Evolutionary conservation across 2,329 filamentous ascomycete genomes (phyloP).

Genomic region (Diaporthe nobilis): DNA sequence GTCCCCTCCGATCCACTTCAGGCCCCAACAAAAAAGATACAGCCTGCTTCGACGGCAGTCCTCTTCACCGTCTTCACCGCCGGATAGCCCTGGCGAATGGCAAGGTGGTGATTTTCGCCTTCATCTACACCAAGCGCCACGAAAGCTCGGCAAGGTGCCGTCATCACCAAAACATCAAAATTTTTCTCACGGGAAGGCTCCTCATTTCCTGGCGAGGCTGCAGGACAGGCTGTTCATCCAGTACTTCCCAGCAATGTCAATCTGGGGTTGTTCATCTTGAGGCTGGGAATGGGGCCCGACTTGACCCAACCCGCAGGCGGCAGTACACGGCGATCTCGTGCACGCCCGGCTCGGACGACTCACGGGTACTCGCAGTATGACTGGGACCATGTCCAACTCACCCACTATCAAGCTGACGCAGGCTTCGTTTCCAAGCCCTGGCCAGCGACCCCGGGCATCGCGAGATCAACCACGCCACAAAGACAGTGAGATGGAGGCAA

Average conservation of each 20-base stretch:
- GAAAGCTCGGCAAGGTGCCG: constrained; percentile 18
- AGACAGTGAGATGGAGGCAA: constrained; percentile 11
- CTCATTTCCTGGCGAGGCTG: constrained; percentile 1
- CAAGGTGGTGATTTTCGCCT: constrained; percentile 16
- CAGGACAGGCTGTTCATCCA: neutral
- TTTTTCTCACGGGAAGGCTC: neutral
- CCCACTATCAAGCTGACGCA: constrained; percentile 18
- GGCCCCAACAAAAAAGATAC: constrained; percentile 29
- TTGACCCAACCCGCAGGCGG: neutral
- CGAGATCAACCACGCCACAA: constrained; percentile 29
- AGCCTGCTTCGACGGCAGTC: constrained; percentile 4
- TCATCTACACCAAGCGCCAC: constrained; percentile 19
- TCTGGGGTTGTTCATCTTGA: constrained; percentile 4
- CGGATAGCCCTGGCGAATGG: constrained; percentile 24
- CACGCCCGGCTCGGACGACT: neutral
- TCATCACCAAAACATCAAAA: constrained; percentile 4
- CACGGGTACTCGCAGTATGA: constrained; percentile 9
- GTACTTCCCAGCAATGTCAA: constrained; percentile 9
- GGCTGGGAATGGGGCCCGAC: constrained; percentile 11
- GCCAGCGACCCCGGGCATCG: constrained; percentile 19
- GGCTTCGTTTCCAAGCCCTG: constrained; percentile 14
- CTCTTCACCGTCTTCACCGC: constrained; percentile 26
- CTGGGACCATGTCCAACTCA: constrained; percentile 21
- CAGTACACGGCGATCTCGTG: neutral
- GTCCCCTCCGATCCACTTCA: constrained; percentile 18